A percentile compares a stretch with the other conserved stretches of the same genome.
These are phyloP conservation scores for Cryptococcus hybrid DNA, from an alignment of 1,284 basidiomycete genomes.

Conservation along the genomic window DNA sequence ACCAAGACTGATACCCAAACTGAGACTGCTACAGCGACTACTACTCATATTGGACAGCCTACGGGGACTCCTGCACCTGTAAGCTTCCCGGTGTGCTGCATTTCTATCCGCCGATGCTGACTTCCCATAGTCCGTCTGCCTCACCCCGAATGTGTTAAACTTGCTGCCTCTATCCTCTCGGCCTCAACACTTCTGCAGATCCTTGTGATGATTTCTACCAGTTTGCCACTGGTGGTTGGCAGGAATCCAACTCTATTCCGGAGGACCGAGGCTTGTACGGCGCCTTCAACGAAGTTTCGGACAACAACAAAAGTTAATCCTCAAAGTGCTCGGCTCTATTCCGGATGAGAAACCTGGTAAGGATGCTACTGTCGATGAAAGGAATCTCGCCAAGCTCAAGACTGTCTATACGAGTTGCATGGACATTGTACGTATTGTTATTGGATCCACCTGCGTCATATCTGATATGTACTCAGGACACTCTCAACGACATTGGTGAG, in stretches of 20 bases:
- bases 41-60: slow-evolving; percentile 36
- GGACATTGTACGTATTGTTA: slow-evolving; percentile 56
- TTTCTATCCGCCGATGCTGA: too few relatives aligned
- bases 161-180: slow-evolving; percentile 78
- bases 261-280: slow-evolving; percentile 70
- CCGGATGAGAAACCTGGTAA: slow-evolving; percentile 15
- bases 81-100: slow-evolving; percentile 2
- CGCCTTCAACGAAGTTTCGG: slow-evolving; percentile 49
- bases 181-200: slow-evolving; percentile 54
- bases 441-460: neutral
- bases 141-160: slow-evolving; percentile 76
- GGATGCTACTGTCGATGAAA: slow-evolving; percentile 55
- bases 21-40: slow-evolving; percentile 28
- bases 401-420: slow-evolving; percentile 80
- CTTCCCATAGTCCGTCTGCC: slow-evolving; percentile 61
- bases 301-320: slow-evolving; percentile 52
- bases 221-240: slow-evolving; percentile 85
- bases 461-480: slow-evolving; percentile 25
- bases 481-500: slow-evolving; percentile 51
- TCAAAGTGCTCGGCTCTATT: slow-evolving; percentile 49
- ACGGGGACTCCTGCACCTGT: slow-evolving; percentile 39
- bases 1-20: slow-evolving; percentile 50
- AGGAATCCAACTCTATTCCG: slow-evolving; percentile 73
- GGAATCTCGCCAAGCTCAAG: slow-evolving; percentile 70
- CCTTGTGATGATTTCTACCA: slow-evolving; percentile 91